phyloP scores from a whole-genome alignment of 2,329 filamentous ascomycete genomes.

The Byssothecium circinans region DNA sequence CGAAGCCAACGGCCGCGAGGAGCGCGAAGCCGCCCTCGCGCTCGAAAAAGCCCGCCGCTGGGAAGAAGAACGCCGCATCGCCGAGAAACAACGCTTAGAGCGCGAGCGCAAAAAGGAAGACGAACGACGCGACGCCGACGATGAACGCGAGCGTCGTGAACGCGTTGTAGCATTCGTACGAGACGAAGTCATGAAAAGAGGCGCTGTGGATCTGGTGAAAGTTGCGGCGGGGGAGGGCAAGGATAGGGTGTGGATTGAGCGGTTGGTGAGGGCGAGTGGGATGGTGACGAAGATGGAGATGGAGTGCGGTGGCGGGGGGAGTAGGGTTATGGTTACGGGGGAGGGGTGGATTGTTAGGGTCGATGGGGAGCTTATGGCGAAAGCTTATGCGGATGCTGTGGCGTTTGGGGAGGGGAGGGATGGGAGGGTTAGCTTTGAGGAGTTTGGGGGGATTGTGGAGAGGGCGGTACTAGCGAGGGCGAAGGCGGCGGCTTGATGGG shows the following conservation, averaged over 20 bases:
- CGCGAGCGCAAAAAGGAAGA: slow-evolving; percentile 43
- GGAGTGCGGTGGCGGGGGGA: slow-evolving; percentile 21
- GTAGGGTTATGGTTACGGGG: slow-evolving; percentile 47
- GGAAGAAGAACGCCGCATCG: slow-evolving; percentile 47
- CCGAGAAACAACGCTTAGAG: slow-evolving; percentile 45
- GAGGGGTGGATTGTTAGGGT: slow-evolving; percentile 49
- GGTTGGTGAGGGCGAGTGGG: slow-evolving; percentile 46
- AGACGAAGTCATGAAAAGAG: slow-evolving; percentile 20
- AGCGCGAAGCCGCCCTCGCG: slow-evolving; percentile 48
- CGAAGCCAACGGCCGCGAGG: slow-evolving; percentile 48
- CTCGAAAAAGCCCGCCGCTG: slow-evolving; percentile 47
- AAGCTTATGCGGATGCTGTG: slow-evolving; percentile 43
- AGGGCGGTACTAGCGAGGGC: slow-evolving; percentile 32
- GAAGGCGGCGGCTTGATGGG: slow-evolving; percentile 9
- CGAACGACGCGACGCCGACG: slow-evolving; percentile 42
- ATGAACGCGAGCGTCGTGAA: slow-evolving; percentile 34
- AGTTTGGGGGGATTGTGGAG: slow-evolving; percentile 45
- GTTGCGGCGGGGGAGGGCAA: slow-evolving; percentile 47
- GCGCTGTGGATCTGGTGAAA: slow-evolving; percentile 41
- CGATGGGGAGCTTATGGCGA: slow-evolving; percentile 42
- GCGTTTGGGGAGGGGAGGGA: slow-evolving; percentile 25
- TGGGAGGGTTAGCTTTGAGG: slow-evolving; percentile 39
- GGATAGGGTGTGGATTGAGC: slow-evolving; percentile 48
- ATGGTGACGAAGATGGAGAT: slow-evolving; percentile 33
- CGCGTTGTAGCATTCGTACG: slow-evolving; percentile 37